Conservation (phyloP, 2,329 filamentous ascomycete genomes). For the Sclerotinia sclerotiorum region DNA sequence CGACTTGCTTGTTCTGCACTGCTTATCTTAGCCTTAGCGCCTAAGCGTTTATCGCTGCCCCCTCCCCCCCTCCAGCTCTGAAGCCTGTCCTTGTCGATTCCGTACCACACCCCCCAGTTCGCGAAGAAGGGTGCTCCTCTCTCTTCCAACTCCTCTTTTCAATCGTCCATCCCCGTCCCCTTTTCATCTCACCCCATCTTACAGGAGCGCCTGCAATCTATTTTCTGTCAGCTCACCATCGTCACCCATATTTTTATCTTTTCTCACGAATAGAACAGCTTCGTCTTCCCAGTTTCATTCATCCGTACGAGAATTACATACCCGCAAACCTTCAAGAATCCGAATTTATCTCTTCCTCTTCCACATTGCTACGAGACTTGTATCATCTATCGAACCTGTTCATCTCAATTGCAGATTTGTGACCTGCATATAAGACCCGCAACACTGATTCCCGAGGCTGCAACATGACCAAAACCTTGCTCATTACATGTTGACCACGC, state of each 20-base stretch:
- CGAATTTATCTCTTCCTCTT: neutral
- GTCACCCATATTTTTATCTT: slow-evolving; percentile 6
- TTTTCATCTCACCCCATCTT: slow-evolving; percentile 10
- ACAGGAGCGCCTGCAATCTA: slow-evolving; percentile 2
- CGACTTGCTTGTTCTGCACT: slow-evolving; percentile 8
- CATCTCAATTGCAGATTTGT: slow-evolving; percentile 3
- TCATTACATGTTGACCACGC: slow-evolving; percentile 32
- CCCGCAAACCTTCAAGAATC: neutral
- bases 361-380: slow-evolving; percentile 12
- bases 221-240: slow-evolving; percentile 21
- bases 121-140: neutral
- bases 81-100: slow-evolving; percentile 4
- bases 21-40: slow-evolving; percentile 30
- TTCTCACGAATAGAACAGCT: slow-evolving; percentile 1
- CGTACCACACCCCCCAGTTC: slow-evolving; percentile 1
- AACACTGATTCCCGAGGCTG: slow-evolving; percentile 30
- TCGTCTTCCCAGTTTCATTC: neutral
- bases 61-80: slow-evolving; percentile 1
- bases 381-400: slow-evolving; percentile 23
- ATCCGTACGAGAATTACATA: neutral
- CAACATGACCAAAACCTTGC: slow-evolving; percentile 36
- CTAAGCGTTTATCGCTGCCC: slow-evolving; percentile 24
- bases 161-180: slow-evolving; percentile 5
- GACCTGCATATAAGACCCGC: slow-evolving; percentile 15
- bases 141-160: slow-evolving; percentile 6